Base-by-base conservation (phyloP, 768 basidiomycete species). In the Cystobasidium tubakii region DNA sequence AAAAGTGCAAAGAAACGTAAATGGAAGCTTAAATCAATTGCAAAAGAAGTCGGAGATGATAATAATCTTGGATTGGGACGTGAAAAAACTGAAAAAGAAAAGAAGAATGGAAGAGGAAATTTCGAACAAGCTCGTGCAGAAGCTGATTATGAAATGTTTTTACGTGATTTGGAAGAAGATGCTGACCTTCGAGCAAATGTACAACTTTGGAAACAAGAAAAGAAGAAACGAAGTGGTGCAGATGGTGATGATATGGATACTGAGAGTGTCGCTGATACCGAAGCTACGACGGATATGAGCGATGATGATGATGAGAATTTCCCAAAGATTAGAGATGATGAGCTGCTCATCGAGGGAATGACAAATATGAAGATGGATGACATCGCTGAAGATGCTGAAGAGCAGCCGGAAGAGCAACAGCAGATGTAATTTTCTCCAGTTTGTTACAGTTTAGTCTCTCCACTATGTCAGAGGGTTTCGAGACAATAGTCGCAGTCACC, bases 71-170 rank as follows among this genome's bases (percentile, higher is more conserved):
- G 79, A 1, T 73, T 79, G 42, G 78, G 78, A 17, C 70, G 78
- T 33, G 75, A 76, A 13, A 25, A 53, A 57, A 33, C 39, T 15
- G 67, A 55, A 1, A 44, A 60, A 43, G 73, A 54, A 36, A 66
- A 44, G 57, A 73, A 75, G 31, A 39, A 50, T n/a, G 69, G 73
- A 6, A 74, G 75, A 4, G 74, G 64, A 0, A 66, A 60, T 4
- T 66, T 66, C 4, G 77, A 77, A 29, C 76, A 78, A 63, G 77
- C 86, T 83, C 92, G 93, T 84, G 91, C 98, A 73, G 93, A 97
- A 77, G 88, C 91, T 80, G 95, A 99, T 80, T 99, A 98, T 82
- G 96, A 98, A 83, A 76, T 91, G 64, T 99, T 99, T 87, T 50
- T 75, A 33, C 55, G 64, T 27, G 75, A 75, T 60, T 42, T 75